Base-by-base conservation (phyloP, 139 green algal genomes). In the Eudorina sp. region DNA sequence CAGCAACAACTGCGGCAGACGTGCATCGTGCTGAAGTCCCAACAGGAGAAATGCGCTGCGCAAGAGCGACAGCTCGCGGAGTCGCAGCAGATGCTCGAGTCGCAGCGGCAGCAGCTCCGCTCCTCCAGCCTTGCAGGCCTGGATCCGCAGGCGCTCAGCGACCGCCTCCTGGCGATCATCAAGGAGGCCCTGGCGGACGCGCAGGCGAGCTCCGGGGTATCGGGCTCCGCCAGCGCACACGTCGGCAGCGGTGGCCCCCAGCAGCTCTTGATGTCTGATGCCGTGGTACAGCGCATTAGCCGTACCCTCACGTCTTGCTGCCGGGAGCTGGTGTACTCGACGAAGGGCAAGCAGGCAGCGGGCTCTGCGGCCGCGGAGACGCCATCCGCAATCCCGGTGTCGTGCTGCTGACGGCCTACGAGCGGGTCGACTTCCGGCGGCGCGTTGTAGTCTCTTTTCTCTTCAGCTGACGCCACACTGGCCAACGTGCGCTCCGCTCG, bases 321-420 rank as follows among this genome's bases (percentile, higher is more conserved):
- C 77, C 41, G 84, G 25, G 89, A 92, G 64, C 77, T 90, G 41
- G 83, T 88, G 31, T 88, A 82, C 53, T 38, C 66, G 36, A 81
- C 36, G 62, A 81, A 80, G 66, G 81, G 78, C 72, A 73, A 82
- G 40, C 82, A 86, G 74, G 38, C 51, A 19, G 79, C 69, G 62
- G 53, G 66, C 19, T 77, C 86, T 29, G 84, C 69, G 62, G 53
- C 74, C 19, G 83, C 86, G 36, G 84, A 89, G 51, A 29, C 77
- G 79, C 84, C 85, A 14, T 64, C 79, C 0, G 79, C 85, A 29
- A 86, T 92, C 27, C 62, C 66, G 27, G 89, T 92, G 60, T 81
- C 85, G 45, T 92, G 89, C 89, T 92, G 89, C 85, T 92, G 48
- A 85, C 34, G 36, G 23, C 51, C 13, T 58, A n/a, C n/a, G n/a